These are phyloP conservation scores for Alternaria brassicicola DNA, from an alignment of 2,329 filamentous ascomycete species.

Conservation along the genomic window DNA sequence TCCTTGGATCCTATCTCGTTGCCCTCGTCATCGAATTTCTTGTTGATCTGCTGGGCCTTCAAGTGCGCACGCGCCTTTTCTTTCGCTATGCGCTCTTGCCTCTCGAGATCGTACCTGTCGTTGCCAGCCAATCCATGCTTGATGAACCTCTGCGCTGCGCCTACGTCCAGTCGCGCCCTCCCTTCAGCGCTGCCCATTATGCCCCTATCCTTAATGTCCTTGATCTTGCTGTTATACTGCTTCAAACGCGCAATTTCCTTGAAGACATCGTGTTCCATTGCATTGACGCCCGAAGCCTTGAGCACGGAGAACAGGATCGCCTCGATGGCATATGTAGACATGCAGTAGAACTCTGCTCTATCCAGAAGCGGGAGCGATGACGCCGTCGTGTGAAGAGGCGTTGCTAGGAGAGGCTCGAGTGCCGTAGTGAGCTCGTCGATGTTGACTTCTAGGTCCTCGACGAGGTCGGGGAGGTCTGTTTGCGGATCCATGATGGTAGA, in stretches of 20 bases:
- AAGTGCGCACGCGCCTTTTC: constrained; percentile 41
- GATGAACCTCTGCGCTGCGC: constrained; percentile 80
- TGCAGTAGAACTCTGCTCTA: constrained; percentile 91
- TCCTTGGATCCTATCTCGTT: constrained; percentile 23
- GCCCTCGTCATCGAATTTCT: constrained; percentile 37
- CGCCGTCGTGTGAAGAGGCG: constrained; percentile 68
- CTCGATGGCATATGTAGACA: constrained; percentile 86
- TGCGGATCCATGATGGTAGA: constrained; percentile 56
- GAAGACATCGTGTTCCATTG: constrained; percentile 85
- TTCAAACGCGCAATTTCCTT: constrained; percentile 84
- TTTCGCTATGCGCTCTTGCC: constrained; percentile 44
- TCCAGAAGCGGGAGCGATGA: constrained; percentile 88
- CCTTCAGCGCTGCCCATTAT: constrained; percentile 57
- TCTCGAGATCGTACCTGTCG: constrained; percentile 52
- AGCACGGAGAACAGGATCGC: constrained; percentile 86
- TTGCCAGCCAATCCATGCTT: constrained; percentile 72
- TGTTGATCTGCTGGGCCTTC: constrained; percentile 32
- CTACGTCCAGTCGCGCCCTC: constrained; percentile 64
- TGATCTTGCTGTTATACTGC: constrained; percentile 93
- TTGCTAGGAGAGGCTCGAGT: constrained; percentile 73
- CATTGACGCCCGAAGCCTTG: constrained; percentile 75
- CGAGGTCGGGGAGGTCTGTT: constrained; percentile 66
- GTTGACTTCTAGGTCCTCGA: constrained; percentile 76
- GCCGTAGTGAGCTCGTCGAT: constrained; percentile 79
- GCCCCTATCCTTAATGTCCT: constrained; percentile 64